A percentile compares a stretch with the other conserved stretches of the same genome.
These are phyloP conservation scores for Neurospora pannonica DNA, from an alignment of 495 filamentous ascomycete genomes.

Conservation along the genomic window DNA sequence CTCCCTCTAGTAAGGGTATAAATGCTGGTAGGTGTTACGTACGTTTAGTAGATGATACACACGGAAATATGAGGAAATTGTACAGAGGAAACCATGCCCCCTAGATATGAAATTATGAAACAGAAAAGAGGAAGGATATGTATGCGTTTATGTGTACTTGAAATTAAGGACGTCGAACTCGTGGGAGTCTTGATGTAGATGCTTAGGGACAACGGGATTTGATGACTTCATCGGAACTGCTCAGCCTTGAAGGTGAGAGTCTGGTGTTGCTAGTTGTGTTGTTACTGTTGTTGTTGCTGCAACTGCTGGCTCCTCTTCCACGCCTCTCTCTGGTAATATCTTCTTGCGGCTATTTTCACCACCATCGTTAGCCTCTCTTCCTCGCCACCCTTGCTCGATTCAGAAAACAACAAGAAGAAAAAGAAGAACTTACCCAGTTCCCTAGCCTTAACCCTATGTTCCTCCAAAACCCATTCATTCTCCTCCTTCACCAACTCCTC, in stretches of 20 bases:
- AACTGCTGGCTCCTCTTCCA: background rate
- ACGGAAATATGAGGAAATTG: background rate
- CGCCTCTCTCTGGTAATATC: background rate
- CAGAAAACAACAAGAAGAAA: background rate
- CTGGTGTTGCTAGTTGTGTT: background rate
- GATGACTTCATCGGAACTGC: background rate
- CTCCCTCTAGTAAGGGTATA: background rate
- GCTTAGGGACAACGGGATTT: background rate
- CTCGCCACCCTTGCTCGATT: too few species aligned
- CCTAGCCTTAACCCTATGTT: slow-evolving; percentile 16
- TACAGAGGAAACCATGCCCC: background rate
- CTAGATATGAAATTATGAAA: background rate
- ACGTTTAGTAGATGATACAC: background rate
- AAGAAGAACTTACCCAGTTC: slow-evolving; percentile 25
- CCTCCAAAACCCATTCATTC: slow-evolving; percentile 28
- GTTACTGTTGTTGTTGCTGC: background rate
- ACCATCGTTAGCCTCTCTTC: background rate
- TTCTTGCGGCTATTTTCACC: background rate
- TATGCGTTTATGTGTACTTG: background rate
- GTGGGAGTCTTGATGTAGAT: background rate
- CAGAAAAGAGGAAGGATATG: background rate
- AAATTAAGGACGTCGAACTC: background rate
- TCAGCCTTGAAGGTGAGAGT: background rate
- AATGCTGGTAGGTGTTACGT: background rate
- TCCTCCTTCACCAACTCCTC: slow-evolving; percentile 23